phyloP scores from a whole-genome alignment of 1,284 basidiomycete genomes.

The Sporisorium iseilematis-ciliati region DNA sequence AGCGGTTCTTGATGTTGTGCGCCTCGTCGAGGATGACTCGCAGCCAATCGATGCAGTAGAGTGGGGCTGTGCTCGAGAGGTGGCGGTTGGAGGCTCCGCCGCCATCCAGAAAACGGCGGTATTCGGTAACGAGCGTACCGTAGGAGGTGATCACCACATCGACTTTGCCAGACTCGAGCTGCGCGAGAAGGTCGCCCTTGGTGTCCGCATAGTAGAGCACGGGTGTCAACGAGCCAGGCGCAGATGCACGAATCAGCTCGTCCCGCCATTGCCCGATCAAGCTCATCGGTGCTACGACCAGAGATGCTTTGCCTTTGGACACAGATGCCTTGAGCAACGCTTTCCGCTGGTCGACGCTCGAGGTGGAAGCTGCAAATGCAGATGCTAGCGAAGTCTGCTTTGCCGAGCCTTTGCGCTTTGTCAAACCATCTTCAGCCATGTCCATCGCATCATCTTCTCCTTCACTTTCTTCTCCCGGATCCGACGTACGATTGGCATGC shows the following conservation, averaged over 20 bases:
- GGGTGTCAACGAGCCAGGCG: constrained; percentile 75
- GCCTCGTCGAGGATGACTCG: constrained; percentile 79
- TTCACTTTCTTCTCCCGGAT: constrained; percentile 36
- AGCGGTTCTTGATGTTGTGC: constrained; percentile 92
- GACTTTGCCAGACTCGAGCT: constrained; percentile 73
- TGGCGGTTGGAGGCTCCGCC: constrained; percentile 41
- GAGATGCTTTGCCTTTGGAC: constrained; percentile 73
- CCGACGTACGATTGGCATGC: constrained; percentile 75
- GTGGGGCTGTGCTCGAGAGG: constrained; percentile 35
- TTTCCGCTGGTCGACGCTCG: constrained; percentile 22
- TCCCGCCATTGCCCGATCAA: constrained; percentile 90
- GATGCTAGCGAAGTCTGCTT: constrained; percentile 60
- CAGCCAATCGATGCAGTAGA: constrained; percentile 65
- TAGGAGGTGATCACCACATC: constrained; percentile 91
- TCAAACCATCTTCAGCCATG: constrained; percentile 11
- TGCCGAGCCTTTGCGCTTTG: constrained; percentile 23
- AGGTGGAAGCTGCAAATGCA: constrained; percentile 51
- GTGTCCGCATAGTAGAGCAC: constrained; percentile 82
- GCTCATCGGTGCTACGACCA: constrained; percentile 93
- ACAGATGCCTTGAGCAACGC: constrained; percentile 45
- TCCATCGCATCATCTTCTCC: constrained; percentile 30
- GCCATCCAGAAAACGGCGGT: constrained; percentile 51
- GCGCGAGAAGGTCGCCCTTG: constrained; percentile 78
- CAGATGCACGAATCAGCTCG: constrained; percentile 78
- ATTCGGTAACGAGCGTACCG: constrained; percentile 72